phyloP scores from a whole-genome alignment of 495 filamentous ascomycete genomes.

The Aspergillus indologenus region DNA sequence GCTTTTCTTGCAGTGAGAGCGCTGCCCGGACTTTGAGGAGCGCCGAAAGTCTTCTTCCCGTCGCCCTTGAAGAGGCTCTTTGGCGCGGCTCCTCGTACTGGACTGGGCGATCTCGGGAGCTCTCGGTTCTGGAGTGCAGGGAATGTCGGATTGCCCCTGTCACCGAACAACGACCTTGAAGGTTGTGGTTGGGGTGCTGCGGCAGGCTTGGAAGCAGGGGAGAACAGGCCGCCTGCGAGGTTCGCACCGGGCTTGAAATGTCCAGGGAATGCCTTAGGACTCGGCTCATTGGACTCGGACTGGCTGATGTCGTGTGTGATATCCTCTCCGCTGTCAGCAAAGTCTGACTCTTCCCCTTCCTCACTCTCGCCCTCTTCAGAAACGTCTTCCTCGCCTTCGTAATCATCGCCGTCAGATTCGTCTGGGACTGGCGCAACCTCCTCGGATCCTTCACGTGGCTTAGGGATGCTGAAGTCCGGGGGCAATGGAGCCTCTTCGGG shows the following conservation, averaged over 20 bases:
- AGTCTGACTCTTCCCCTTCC: conserved; percentile 43
- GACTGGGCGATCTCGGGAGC: conserved; percentile 77
- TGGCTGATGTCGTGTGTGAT: conserved; percentile 65
- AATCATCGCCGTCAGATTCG: conserved; percentile 26
- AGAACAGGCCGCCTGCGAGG: conserved; percentile 42
- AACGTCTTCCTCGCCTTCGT: conserved; percentile 32
- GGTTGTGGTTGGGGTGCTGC: conserved; percentile 18
- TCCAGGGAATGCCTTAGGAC: conserved; percentile 58
- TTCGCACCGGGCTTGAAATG: conserved; percentile 53
- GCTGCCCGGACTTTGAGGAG: conserved; percentile 44
- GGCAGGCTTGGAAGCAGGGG: conserved; percentile 27
- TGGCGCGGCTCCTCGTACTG: conserved; percentile 54
- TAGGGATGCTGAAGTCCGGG: conserved; percentile 30
- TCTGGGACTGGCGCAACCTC: conserved; percentile 20
- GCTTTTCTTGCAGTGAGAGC: conserved; percentile 40
- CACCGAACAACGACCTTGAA: conserved; percentile 59
- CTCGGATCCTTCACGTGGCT: conserved; percentile 16
- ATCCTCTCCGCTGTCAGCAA: conserved; percentile 37
- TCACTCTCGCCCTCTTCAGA: conserved; percentile 31
- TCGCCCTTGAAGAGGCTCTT: conserved; percentile 50
- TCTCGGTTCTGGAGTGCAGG: conserved; percentile 49
- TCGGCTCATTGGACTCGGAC: conserved; percentile 32
- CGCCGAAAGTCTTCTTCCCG: conserved; percentile 53
- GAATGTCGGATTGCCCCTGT: conserved; percentile 56
- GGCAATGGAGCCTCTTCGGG: conserved; percentile 34